Conservation (phyloP, 108 stramenopile species). For the Cylindrotheca closterium region DNA sequence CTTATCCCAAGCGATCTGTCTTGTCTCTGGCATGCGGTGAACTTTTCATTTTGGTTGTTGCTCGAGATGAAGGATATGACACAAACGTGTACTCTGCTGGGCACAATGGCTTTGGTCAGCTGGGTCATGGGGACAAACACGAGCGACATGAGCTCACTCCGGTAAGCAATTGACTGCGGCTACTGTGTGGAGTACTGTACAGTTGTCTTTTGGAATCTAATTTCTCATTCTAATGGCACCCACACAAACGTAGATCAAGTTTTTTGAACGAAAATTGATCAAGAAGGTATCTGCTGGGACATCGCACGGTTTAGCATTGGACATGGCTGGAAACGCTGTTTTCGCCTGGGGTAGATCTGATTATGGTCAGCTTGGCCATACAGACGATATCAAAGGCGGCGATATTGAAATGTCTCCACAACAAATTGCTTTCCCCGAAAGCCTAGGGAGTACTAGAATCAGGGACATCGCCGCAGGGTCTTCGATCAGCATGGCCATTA, state of each 20-base stretch:
- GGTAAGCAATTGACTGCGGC: too few relatives aligned
- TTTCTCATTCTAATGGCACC: too few relatives aligned
- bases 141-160: conserved; percentile 35
- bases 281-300: conserved; percentile 68
- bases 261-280: conserved; percentile 53
- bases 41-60: conserved; percentile 81
- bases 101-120: conserved; percentile 90
- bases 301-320: conserved; percentile 72
- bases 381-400: not conserved
- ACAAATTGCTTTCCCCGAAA: conserved; percentile 44
- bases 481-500: conserved; percentile 63
- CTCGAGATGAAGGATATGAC: conserved; percentile 34
- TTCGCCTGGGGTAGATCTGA: conserved; percentile 85
- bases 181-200: too few relatives aligned
- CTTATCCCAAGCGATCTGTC: conserved; percentile 26
- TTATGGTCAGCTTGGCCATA: conserved; percentile 80
- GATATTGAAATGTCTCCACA: conserved; percentile 28
- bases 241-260: conserved; percentile 15
- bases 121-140: conserved; percentile 72
- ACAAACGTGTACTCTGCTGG: conserved; percentile 72
- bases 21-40: conserved; percentile 75
- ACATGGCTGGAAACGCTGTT: conserved; percentile 51
- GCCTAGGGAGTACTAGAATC: conserved; percentile 5
- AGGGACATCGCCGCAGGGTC: conserved; percentile 41
- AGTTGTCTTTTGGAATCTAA: too few relatives aligned